phyloP scores from a whole-genome alignment of 169 alveolate genomes.

The Babesia ovata region DNA sequence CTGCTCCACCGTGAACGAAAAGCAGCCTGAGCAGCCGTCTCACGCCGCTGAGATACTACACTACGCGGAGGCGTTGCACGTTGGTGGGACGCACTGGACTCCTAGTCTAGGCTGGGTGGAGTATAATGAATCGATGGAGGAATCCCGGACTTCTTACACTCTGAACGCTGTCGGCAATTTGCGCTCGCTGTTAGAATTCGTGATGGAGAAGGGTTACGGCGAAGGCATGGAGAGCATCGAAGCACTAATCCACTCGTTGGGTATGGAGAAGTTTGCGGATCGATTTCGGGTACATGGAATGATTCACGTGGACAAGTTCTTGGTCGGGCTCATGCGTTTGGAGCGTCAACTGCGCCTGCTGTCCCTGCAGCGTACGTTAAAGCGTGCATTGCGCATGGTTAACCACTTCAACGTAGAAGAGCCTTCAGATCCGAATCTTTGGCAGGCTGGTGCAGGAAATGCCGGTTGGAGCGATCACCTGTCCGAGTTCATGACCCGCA shows the following conservation, averaged over 20 bases:
- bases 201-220: conserved; percentile 6
- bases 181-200: conserved; percentile 14
- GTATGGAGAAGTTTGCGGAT: conserved; percentile 4
- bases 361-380: conserved; percentile 1
- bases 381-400: not conserved
- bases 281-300: not conserved
- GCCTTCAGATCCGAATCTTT: not conserved
- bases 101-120: conserved; percentile 47
- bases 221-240: conserved; percentile 10
- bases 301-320: not conserved
- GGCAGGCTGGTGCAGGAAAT: not conserved
- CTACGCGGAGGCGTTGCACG: conserved; percentile 32
- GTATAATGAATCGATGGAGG: conserved; percentile 28
- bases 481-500: not conserved
- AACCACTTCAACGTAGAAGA: not conserved
- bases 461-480: not conserved
- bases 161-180: conserved; percentile 31
- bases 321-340: not conserved
- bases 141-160: conserved; percentile 11
- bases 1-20: not conserved
- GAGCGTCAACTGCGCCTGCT: conserved; percentile 12
- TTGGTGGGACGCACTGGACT: conserved; percentile 33
- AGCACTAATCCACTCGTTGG: not conserved
- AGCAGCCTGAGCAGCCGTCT: not conserved
- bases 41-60: not conserved